Evolutionary conservation across 805 yeast species (phyloP), one percentile per base, ranked within the genome.

Genomic region (Candida hispaniensis): DNA sequence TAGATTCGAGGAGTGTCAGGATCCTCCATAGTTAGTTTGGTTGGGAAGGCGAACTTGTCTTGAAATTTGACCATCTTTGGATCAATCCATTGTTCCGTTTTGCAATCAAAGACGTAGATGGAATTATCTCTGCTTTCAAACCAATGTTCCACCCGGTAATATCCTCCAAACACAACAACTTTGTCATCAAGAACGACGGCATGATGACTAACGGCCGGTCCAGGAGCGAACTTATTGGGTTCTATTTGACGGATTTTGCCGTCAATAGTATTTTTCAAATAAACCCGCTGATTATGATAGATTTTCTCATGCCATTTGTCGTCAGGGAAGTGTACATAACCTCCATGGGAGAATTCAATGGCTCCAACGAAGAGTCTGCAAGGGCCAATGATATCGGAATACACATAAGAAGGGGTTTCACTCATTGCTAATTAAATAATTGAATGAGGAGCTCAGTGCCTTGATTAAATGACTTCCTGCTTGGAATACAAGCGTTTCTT

Each of bases 131-230:
- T 17, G 36, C 24, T 32, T 7, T 32, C 36, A 13, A 32, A 32
- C 28, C 28, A 32, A 23, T 32, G 28, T 17, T 18, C 24, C 23
- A 23, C 24, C 24, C 36, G 21, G 36, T 23, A 32, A 18, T 32
- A 32, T n/a, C 36, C 36, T 11, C 36, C 36, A 23, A 32, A 32
- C 23, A 32, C 36, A 7, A 32, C 24, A 18, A 32, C 24, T 14
- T 32, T 32, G 36, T 32, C 36, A 6, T 32, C 36, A 3, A 32
- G 36, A 6, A 32, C 36, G 9, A 32, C 36, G n/a, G 36, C 36
- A 17, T 32, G 36, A 14, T 32, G 36, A 18, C 28, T 23, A 7
- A 32, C 36, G 3, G 36, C 36, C 7, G 36, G 36, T 2, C 36
- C 36, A 7, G 36, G 36, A 5, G 36, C 28, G 14, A 23, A 23